Base-by-base conservation (phyloP, 2,329 filamentous ascomycete species). In the Apiospora marii region DNA sequence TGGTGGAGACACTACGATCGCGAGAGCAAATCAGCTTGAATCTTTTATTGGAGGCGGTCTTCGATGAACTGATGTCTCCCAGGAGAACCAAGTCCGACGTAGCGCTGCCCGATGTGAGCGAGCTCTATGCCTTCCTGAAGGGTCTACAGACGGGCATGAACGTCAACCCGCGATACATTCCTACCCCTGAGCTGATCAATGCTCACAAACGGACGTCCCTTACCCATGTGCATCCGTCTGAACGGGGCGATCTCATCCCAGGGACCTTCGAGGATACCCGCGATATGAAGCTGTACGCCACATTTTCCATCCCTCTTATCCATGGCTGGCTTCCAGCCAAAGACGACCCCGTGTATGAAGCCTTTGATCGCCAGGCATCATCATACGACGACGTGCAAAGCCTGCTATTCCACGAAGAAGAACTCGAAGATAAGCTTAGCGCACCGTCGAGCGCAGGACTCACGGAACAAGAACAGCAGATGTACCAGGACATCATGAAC, bases 81-180 rank as follows among this genome's bases (percentile, higher is more conserved):
- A 84, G 93, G 70, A 87, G 93, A 70, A 91, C 90, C 0, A 89
- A 90, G 68, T 82, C 85, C 2, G 89, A 92, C 46, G 88, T 87
- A 1, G 85, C 90, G 22, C 83, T 98, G 34, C 96, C 96, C 0
- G 96, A 98, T 80, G 92, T 98, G 13, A 89, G 92, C 48, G 95
- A 98, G 73, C 86, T 99, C 1, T 97, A 98, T 81, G 87, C 89
- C 8, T 99, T 99, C 79, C 85, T 99, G 2, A 90, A 96, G 72
- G 93, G 94, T 64, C 85, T 99, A 2, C 94, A 98, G 77, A 98
- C 95, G 0, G 96, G 96, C 49, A 98, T 99, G 94, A 99, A 98
- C 78, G 96, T 98, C 72, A 99, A 99, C 76, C 96, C 96, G 2
- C 91, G 93, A 27, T 96, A 98, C 75, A 88, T 97, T 10, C 88